Conservation (phyloP, 495 filamentous ascomycete species). For the Lophium mytilinum region DNA sequence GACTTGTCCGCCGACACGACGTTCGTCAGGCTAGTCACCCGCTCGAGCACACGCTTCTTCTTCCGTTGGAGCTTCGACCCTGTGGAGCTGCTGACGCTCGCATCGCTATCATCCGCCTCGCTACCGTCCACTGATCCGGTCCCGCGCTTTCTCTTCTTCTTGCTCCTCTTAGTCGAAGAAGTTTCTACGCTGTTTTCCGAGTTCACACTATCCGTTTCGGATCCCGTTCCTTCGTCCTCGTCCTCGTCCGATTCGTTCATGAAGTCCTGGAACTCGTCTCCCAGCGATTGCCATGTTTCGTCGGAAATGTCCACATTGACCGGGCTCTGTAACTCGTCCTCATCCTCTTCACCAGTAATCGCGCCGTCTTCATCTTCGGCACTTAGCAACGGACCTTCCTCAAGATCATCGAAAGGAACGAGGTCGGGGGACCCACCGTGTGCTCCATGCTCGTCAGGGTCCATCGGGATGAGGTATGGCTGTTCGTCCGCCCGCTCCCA, state of each 20-base stretch:
- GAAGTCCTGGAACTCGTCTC: conserved; percentile 73
- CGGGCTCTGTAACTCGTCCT: conserved; percentile 42
- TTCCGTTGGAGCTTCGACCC: conserved; percentile 39
- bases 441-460: conserved; percentile 16
- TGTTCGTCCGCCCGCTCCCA: conserved; percentile 71
- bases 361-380: conserved; percentile 21
- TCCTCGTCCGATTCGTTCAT: conserved; percentile 42
- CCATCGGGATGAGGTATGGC: conserved; percentile 51
- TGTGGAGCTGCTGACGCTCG: conserved; percentile 43
- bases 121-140: conserved; percentile 30
- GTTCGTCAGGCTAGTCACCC: conserved; percentile 38
- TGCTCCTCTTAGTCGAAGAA: conserved; percentile 3
- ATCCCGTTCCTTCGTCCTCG: conserved; percentile 32
- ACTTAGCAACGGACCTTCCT: conserved; percentile 14
- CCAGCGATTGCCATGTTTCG: conserved; percentile 54
- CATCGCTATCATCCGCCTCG: conserved; percentile 41
- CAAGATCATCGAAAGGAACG: conserved; percentile 17
- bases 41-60: conserved; percentile 34
- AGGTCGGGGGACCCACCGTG: not conserved
- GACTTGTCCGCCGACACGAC: conserved; percentile 26
- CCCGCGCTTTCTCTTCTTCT: conserved; percentile 33
- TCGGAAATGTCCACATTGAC: conserved; percentile 39
- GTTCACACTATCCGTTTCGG: conserved; percentile 25
- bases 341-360: conserved; percentile 25
- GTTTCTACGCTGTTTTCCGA: conserved; percentile 11